Evolutionary conservation across 768 basidiomycete genomes (phyloP).

Genomic region (Atractiella rhizophila): DNA sequence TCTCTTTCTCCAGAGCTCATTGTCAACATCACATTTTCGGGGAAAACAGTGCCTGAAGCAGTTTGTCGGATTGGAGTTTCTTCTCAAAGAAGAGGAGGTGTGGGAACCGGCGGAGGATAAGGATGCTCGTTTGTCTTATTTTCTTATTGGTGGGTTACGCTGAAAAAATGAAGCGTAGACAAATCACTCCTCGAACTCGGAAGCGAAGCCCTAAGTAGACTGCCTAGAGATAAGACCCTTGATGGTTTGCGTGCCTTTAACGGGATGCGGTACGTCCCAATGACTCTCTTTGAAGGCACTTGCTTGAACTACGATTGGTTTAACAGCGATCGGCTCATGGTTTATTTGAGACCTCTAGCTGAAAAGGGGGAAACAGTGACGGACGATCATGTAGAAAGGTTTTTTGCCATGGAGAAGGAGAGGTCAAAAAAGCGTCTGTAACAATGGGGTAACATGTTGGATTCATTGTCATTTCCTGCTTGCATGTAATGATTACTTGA

Average conservation of each 20-base stretch:
- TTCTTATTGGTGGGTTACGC: not conserved
- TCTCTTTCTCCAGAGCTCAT: not conserved
- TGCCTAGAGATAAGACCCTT: slow-evolving; percentile 13
- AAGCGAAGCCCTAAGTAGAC: slow-evolving; percentile 9
- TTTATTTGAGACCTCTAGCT: slow-evolving; percentile 12
- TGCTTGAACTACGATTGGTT: not conserved
- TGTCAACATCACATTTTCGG: not conserved
- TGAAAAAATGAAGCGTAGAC: not conserved
- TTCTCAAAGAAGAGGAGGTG: slow-evolving; percentile 15
- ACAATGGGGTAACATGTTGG: too few species aligned
- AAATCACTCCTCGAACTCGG: slow-evolving; percentile 15
- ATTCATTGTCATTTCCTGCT: too few species aligned
- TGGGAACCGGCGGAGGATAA: slow-evolving; percentile 14
- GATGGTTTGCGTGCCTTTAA: slow-evolving; percentile 12
- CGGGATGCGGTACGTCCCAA: slow-evolving; percentile 1
- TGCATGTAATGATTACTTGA: too few species aligned
- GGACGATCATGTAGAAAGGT: slow-evolving; percentile 11
- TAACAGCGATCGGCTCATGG: slow-evolving; percentile 11
- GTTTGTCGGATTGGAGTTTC: slow-evolving; percentile 8
- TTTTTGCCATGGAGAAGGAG: slow-evolving; percentile 11
- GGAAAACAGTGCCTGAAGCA: slow-evolving; percentile 7
- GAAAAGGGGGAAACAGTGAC: slow-evolving; percentile 9
- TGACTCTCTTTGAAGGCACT: not conserved
- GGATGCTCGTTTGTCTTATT: slow-evolving; percentile 7
- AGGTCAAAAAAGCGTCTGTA: not conserved